These are phyloP conservation scores for Solanum sejunctum DNA, from an alignment of 257 asterid species.

Conservation along the genomic window DNA sequence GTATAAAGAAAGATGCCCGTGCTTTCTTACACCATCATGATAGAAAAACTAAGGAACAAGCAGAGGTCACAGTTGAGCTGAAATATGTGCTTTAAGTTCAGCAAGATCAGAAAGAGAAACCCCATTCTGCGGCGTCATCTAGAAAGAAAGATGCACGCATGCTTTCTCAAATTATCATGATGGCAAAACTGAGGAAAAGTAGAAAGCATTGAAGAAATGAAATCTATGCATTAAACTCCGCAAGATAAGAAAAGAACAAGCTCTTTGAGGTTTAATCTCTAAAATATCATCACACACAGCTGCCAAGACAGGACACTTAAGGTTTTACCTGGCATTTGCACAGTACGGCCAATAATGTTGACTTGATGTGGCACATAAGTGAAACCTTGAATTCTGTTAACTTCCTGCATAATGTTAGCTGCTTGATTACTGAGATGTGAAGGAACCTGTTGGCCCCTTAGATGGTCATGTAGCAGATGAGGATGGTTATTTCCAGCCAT, in stretches of 20 bases:
- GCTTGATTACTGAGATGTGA: constrained; percentile 37
- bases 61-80: not conserved
- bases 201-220: not conserved
- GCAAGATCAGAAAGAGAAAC: not conserved
- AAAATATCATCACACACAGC: not conserved
- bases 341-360: constrained; percentile 31
- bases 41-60: not conserved
- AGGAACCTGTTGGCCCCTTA: constrained; percentile 33
- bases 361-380: constrained; percentile 37
- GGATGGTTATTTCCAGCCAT: constrained; percentile 34
- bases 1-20: not conserved
- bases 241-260: not conserved
- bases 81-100: not conserved
- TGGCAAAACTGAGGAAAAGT: not conserved
- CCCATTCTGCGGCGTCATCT: not conserved
- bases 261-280: not conserved
- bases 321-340: constrained; percentile 52
- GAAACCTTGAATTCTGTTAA: constrained; percentile 41
- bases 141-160: not conserved
- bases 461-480: constrained; percentile 24
- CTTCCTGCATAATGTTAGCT: constrained; percentile 37
- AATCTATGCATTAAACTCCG: not conserved
- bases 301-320: not conserved
- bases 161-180: not conserved
- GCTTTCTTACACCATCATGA: not conserved